These are phyloP conservation scores for Mortierella polycephala DNA, from an alignment of 371 early-diverging fungal genomes.

Conservation along the genomic window DNA sequence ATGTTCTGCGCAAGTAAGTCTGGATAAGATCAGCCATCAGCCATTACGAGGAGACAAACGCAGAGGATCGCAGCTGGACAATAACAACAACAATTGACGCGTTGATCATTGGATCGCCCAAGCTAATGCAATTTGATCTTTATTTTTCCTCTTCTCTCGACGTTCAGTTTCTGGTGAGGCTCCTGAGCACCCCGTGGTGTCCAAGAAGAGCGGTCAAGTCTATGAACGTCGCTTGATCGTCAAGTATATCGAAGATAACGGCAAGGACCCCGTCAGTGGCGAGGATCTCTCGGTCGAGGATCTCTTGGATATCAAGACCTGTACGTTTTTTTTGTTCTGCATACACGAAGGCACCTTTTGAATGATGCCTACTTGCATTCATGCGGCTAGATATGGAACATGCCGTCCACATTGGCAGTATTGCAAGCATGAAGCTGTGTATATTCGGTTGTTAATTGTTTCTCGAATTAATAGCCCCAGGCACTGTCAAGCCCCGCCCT, in stretches of 20 bases:
- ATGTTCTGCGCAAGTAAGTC: constrained; percentile 70
- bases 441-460: no score
- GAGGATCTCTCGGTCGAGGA: constrained; percentile 82
- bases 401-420: background rate
- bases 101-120: background rate
- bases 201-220: constrained; percentile 82
- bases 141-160: background rate
- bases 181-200: constrained; percentile 89
- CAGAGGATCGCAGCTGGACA: background rate
- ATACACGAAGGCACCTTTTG: no score
- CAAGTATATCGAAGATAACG: constrained; percentile 87
- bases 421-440: background rate
- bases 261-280: constrained; percentile 86
- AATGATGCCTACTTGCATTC: no score
- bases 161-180: constrained; percentile 92
- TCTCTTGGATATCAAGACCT: constrained; percentile 76
- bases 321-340: constrained; percentile 52
- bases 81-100: background rate
- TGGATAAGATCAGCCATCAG: background rate
- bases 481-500: constrained; percentile 86
- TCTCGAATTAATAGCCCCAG: constrained; percentile 59
- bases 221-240: constrained; percentile 89
- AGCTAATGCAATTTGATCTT: background rate
- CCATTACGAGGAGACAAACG: background rate
- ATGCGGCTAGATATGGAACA: background rate